Percentiles rank a stretch among this genome's conserved stretches.
Evolutionary conservation across 2,329 filamentous ascomycete genomes (phyloP).

Genomic region (Stachybotrys echinatus): DNA sequence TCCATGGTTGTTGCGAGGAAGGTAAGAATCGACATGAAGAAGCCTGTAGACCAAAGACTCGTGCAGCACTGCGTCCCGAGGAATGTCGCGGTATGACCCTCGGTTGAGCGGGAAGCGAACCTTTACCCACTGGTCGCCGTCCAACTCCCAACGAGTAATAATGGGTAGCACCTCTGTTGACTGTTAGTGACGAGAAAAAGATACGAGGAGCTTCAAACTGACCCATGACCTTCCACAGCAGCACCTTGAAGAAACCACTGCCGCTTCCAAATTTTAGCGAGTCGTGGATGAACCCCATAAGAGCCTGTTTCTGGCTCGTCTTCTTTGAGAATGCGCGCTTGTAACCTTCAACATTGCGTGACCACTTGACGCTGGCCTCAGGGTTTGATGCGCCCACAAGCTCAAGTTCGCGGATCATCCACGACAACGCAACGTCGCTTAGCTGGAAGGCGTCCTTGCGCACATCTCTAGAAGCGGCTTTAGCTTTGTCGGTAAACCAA

Average conservation of each 20-base stretch:
- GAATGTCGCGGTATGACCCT: slow-evolving; percentile 31
- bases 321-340: slow-evolving; percentile 19
- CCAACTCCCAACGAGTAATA: slow-evolving; percentile 35
- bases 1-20: slow-evolving; percentile 28
- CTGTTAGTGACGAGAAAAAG: neutral
- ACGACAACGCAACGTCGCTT: slow-evolving; percentile 44
- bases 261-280: slow-evolving; percentile 30
- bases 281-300: slow-evolving; percentile 30
- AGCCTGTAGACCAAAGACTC: slow-evolving; percentile 30
- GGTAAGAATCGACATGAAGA: slow-evolving; percentile 18
- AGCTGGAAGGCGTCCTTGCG: slow-evolving; percentile 32
- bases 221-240: slow-evolving; percentile 39
- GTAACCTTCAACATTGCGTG: slow-evolving; percentile 23
- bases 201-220: slow-evolving; percentile 11
- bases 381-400: slow-evolving; percentile 25
- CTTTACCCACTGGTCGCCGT: slow-evolving; percentile 23
- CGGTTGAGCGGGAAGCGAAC: slow-evolving; percentile 31
- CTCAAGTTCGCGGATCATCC: slow-evolving; percentile 47
- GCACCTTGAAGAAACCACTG: slow-evolving; percentile 29
- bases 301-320: slow-evolving; percentile 20
- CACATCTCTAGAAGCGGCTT: slow-evolving; percentile 22
- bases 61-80: slow-evolving; percentile 30
- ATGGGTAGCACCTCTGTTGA: slow-evolving; percentile 32
- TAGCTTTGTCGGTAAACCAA: slow-evolving; percentile 26
- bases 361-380: slow-evolving; percentile 28